A percentile compares a stretch with the other conserved stretches of the same genome.
phyloP scores from a whole-genome alignment of 768 basidiomycete genomes.

The Boletus bicolor region DNA sequence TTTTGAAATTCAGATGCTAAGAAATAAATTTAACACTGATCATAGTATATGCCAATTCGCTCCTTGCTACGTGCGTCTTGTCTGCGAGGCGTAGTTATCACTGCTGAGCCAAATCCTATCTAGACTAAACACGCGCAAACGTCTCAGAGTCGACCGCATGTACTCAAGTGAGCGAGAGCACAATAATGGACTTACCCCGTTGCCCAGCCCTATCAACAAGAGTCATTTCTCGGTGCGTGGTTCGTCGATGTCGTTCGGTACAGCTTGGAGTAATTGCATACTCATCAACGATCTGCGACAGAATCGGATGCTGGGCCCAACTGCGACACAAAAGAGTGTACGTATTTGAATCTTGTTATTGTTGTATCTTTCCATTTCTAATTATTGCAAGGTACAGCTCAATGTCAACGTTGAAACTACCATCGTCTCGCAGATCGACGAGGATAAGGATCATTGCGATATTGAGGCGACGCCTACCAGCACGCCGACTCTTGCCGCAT shows the following conservation, averaged over 20 bases:
- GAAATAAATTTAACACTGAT: not conserved
- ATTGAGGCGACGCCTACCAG: slow-evolving; percentile 14
- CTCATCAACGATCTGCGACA: slow-evolving; percentile 1
- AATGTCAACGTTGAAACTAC: slow-evolving; percentile 36
- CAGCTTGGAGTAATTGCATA: not conserved
- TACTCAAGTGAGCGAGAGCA: slow-evolving; percentile 28
- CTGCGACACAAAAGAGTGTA: slow-evolving; percentile 22
- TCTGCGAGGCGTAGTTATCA: not conserved
- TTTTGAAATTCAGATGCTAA: not conserved
- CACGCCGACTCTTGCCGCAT: slow-evolving; percentile 7
- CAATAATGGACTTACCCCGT: slow-evolving; percentile 4
- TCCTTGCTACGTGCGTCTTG: slow-evolving; percentile 33
- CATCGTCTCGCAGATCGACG: slow-evolving; percentile 31
- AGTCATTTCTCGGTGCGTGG: slow-evolving; percentile 25
- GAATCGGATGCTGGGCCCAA: slow-evolving; percentile 24
- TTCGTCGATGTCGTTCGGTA: not conserved
- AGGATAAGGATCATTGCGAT: slow-evolving; percentile 21
- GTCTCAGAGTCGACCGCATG: slow-evolving; percentile 24
- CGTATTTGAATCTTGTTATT: not conserved
- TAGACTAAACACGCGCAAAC: slow-evolving; percentile 32
- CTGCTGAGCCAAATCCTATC: not conserved
- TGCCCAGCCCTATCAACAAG: slow-evolving; percentile 18
- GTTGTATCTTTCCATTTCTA: not conserved
- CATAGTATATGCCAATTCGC: slow-evolving; percentile 33
- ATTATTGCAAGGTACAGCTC: slow-evolving; percentile 11